Evolutionary conservation across 129 eudicot genomes (phyloP).

Genomic region (Helianthus tuberosus): DNA sequence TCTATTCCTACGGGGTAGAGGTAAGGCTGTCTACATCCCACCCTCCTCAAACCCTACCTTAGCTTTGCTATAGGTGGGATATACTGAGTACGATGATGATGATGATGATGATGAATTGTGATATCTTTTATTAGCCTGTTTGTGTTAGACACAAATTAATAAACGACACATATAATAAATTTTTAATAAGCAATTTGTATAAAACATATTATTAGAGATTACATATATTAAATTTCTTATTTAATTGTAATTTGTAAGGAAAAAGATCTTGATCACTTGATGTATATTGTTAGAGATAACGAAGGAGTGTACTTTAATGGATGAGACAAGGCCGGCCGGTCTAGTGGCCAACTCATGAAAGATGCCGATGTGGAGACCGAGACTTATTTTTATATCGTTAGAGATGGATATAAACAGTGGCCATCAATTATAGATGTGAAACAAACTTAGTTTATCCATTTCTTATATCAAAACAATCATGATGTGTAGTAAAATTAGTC

Average conservation of each 20-base stretch:
- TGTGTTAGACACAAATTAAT: neutral
- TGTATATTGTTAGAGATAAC: neutral
- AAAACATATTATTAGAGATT: no score
- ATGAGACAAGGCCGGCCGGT: slow-evolving; percentile 17
- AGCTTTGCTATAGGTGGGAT: no score
- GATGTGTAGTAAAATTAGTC: no score
- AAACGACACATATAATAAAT: neutral
- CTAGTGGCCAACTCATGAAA: neutral
- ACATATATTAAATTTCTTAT: no score
- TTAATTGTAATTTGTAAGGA: neutral
- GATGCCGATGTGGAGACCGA: slow-evolving; percentile 11
- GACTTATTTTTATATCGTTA: slow-evolving; percentile 10
- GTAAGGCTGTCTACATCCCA: no score
- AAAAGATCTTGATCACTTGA: neutral
- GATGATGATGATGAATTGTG: no score
- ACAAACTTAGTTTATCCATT: neutral
- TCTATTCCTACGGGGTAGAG: no score
- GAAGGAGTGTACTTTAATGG: neutral
- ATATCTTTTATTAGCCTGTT: neutral
- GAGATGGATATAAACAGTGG: neutral
- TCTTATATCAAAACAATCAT: neutral
- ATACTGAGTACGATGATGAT: no score
- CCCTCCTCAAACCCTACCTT: no score
- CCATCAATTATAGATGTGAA: slow-evolving; percentile 10
- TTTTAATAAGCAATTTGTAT: neutral